phyloP scores from a whole-genome alignment of 345 rosid species.

The Firmiana major region DNA sequence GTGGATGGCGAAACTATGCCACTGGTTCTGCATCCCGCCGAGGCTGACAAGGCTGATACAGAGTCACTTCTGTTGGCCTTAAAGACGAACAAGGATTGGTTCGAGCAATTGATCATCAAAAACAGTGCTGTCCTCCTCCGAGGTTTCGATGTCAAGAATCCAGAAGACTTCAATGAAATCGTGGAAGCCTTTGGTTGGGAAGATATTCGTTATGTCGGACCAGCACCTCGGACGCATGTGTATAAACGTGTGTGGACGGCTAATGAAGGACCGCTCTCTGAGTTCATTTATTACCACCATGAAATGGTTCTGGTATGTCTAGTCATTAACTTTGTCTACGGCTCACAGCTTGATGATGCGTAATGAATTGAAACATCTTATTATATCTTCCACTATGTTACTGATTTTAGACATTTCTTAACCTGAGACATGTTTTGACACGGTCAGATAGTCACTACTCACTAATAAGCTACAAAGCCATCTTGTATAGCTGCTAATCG shows the following conservation, averaged over 20 bases:
- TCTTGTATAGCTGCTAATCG: not conserved
- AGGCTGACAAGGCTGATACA: slow-evolving; percentile 20
- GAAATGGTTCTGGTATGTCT: slow-evolving; percentile 62
- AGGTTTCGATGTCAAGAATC: slow-evolving; percentile 46
- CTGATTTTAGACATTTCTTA: not conserved
- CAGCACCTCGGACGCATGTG: slow-evolving; percentile 54
- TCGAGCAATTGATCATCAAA: slow-evolving; percentile 52
- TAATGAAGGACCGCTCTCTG: slow-evolving; percentile 69
- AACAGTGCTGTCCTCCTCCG: slow-evolving; percentile 58
- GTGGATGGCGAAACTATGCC: slow-evolving; percentile 66
- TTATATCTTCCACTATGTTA: too few species aligned
- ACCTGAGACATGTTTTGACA: not conserved
- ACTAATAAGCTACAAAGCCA: not conserved
- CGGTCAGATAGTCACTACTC: too few species aligned
- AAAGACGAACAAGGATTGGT: slow-evolving; percentile 48
- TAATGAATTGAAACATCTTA: not conserved
- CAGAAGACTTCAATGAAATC: slow-evolving; percentile 53
- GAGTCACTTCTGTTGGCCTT: slow-evolving; percentile 35
- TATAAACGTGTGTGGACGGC: slow-evolving; percentile 67
- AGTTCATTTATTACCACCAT: slow-evolving; percentile 64
- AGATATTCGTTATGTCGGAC: slow-evolving; percentile 51
- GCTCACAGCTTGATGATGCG: not conserved
- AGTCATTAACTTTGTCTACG: not conserved
- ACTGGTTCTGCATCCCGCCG: slow-evolving; percentile 39
- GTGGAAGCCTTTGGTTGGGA: slow-evolving; percentile 58